phyloP scores from a whole-genome alignment of 306 rosid genomes.

The Begonia loranthoides region DNA sequence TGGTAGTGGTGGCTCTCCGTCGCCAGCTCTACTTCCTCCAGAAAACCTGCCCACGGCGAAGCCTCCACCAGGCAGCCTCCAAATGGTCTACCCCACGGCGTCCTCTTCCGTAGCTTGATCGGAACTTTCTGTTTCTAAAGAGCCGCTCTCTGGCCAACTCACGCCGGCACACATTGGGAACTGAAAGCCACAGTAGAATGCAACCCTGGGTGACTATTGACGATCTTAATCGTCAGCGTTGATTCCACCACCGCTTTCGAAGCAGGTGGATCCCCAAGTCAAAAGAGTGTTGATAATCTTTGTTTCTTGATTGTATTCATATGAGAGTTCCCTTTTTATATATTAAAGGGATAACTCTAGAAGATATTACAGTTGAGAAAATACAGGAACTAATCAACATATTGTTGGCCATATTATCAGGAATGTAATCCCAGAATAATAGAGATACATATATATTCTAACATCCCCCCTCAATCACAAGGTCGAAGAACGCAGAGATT shows the following conservation, averaged over 20 bases:
- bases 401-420: too few species aligned
- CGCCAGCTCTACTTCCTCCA: slow-evolving; percentile 33
- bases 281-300: too few species aligned
- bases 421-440: too few species aligned
- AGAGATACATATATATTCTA: too few species aligned
- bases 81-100: slow-evolving; percentile 52
- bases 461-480: too few species aligned
- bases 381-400: too few species aligned
- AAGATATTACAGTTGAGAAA: too few species aligned
- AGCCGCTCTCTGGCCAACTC: too few species aligned
- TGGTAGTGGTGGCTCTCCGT: slow-evolving; percentile 56
- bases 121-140: slow-evolving; percentile 11
- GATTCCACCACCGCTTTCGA: slow-evolving; percentile 62
- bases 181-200: slow-evolving; percentile 67
- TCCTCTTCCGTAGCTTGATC: slow-evolving; percentile 40
- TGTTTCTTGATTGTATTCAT: too few species aligned
- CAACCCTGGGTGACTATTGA: slow-evolving; percentile 30
- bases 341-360: too few species aligned
- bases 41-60: slow-evolving; percentile 69
- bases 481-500: too few species aligned
- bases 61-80: slow-evolving; percentile 77
- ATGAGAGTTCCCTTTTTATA: too few species aligned
- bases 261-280: slow-evolving; percentile 75
- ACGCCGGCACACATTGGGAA: slow-evolving; percentile 67
- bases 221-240: slow-evolving; percentile 51